Base-by-base conservation (phyloP, 495 filamentous ascomycete species). In the Aspergillus homomorphus region DNA sequence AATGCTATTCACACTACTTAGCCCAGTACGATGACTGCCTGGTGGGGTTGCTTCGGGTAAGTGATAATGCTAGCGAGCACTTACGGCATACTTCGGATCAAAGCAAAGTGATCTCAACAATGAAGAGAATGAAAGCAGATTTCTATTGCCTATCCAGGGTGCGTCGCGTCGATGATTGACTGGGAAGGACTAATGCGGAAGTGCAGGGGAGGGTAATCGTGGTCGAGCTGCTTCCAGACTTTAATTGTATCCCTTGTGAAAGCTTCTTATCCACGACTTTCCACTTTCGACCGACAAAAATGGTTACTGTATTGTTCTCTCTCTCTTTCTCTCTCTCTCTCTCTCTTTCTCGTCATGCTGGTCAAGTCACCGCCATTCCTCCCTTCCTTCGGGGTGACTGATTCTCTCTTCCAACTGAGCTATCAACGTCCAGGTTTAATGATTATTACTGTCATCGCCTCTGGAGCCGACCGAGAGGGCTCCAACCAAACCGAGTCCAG, bases 361-460 rank as follows among this genome's bases (percentile, higher is more conserved):
- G 42, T 43, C 50, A 50, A 60, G 59, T 62, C 59, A 65, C 59
- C 63, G 54, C 54, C 60, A 58, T 45, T 62, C 59, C 42, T 24
- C 26, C 44, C 45, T 44, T 48, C n/a, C 20, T 48, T 48, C 21
- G 21, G 12, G 33, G 12, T 38, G 33, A 12, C 7, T 38, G 33
- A 38, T 12, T 38, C 26, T 28, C 4, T 28, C 3, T 28, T 28
- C 26, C 9, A 3, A 3, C 26, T 28, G 3, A 9, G 9, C 26
- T 9, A 9, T 28, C 9, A 9, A 4, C 26, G 4, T 28, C 9
- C 26, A 9, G 3, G 26, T 3, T 4, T 28, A 9, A 28, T 28
- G 26, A 28, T 28, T 3, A 28, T 28, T 3, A 28, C 9, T 3
- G 9, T 28, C 4, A 28, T 28, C n/a, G n/a, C n/a, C n/a, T n/a